Conservation (phyloP, 768 basidiomycete genomes). For the Sporobolomyces phaffii region DNA sequence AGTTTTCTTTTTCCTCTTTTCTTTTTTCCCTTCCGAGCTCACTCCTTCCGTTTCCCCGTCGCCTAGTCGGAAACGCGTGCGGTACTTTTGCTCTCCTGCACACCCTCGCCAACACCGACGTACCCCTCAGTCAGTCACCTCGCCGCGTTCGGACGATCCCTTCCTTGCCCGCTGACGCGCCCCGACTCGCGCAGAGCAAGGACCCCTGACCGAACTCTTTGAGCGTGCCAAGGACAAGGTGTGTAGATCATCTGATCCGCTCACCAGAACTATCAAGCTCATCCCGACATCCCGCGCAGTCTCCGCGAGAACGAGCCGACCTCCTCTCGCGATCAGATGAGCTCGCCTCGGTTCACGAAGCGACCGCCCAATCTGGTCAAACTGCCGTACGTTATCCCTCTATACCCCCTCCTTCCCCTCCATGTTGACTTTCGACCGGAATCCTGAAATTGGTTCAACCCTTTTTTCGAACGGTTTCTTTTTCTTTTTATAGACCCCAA, state of each 20-base stretch:
- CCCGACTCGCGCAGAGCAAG: constrained; percentile 21
- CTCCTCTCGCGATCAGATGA: constrained; percentile 17
- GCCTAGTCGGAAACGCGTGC: constrained; percentile 66
- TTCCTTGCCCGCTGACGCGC: no score
- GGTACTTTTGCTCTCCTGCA: constrained; percentile 83
- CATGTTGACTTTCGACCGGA: no score
- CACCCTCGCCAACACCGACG: constrained; percentile 66
- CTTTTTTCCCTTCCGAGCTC: no score
- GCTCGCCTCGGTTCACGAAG: constrained; percentile 26
- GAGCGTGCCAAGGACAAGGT: constrained; percentile 30
- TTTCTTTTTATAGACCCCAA: constrained; percentile 61
- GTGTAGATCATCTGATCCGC: no score
- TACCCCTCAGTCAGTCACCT: constrained; percentile 49
- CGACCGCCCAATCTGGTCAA: constrained; percentile 23
- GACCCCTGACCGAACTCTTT: constrained; percentile 31
- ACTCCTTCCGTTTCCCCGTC: neutral
- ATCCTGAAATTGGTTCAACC: no score
- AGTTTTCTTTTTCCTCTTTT: neutral
- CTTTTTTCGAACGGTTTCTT: constrained; percentile 55
- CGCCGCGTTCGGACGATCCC: neutral
- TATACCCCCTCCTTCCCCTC: constrained; percentile 49
- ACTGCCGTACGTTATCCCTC: constrained; percentile 7
- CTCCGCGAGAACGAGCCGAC: constrained; percentile 27
- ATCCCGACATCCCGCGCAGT: neutral
- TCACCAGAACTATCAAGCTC: neutral